Evolutionary conservation across 768 basidiomycete species (phyloP).

Genomic region (Leccinum fibrillosum): DNA sequence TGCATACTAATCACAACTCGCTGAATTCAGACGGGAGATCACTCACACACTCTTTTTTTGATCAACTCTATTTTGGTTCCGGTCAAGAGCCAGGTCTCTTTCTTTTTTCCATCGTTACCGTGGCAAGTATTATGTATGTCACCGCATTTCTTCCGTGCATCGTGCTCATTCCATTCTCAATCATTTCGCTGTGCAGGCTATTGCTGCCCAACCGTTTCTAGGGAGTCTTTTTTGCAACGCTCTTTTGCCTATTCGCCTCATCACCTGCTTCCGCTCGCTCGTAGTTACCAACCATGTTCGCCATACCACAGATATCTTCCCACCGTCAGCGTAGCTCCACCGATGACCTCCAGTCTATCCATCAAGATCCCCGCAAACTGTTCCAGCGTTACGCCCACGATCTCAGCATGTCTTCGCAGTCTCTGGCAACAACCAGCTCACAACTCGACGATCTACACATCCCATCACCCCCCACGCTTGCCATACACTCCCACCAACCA

Average conservation of each 20-base stretch:
- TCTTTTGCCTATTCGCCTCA: neutral
- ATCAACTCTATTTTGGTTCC: slow-evolving; percentile 22
- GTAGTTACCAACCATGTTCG: slow-evolving; percentile 13
- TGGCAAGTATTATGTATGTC: slow-evolving; percentile 20
- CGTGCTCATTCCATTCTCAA: neutral
- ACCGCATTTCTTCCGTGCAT: neutral
- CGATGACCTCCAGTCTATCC: slow-evolving; percentile 11
- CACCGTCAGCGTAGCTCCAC: slow-evolving; percentile 15
- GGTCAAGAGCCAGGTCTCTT: slow-evolving; percentile 1
- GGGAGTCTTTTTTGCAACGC: neutral
- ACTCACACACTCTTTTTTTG: slow-evolving; percentile 14
- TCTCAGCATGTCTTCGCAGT: slow-evolving; percentile 17
- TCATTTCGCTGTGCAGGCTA: slow-evolving; percentile 13
- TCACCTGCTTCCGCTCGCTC: too few relatives aligned
- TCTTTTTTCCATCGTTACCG: neutral
- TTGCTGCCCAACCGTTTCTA: slow-evolving; percentile 16
- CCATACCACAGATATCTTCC: neutral
- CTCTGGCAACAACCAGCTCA: slow-evolving; percentile 10
- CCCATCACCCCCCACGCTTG: neutral
- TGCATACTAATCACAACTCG: neutral
- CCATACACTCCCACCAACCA: neutral
- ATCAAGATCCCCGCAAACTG: slow-evolving; percentile 9
- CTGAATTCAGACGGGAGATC: slow-evolving; percentile 1
- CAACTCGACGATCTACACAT: slow-evolving; percentile 12
- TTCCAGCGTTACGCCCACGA: slow-evolving; percentile 13